Evolutionary conservation across 129 eudicot species (phyloP).

Genomic region (Apium graveolens): DNA sequence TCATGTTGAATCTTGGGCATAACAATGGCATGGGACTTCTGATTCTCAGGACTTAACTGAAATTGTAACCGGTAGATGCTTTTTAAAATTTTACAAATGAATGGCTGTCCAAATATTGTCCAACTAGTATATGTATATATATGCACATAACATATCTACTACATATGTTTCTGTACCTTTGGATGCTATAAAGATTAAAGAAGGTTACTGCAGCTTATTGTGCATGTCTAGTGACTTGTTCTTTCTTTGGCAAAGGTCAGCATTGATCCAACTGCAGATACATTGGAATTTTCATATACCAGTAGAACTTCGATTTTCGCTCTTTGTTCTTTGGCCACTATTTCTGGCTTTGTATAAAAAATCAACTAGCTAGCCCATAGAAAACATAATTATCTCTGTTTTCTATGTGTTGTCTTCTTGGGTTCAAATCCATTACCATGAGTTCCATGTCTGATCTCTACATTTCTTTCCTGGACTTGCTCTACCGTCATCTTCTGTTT

Average conservation of each 20-base stretch:
- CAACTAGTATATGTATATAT: neutral
- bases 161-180: neutral
- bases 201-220: neutral
- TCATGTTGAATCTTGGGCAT: no score
- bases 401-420: neutral
- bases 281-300: neutral
- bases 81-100: neutral
- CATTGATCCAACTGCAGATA: neutral
- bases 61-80: no score
- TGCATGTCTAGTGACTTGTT: neutral
- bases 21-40: no score
- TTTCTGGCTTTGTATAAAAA: neutral
- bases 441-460: slow-evolving; percentile 2
- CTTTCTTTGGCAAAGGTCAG: neutral
- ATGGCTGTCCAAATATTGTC: neutral
- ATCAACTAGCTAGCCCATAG: neutral
- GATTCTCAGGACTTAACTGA: no score
- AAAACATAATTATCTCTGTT: neutral
- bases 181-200: neutral
- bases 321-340: neutral
- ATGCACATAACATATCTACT: neutral
- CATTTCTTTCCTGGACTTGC: neutral
- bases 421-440: neutral
- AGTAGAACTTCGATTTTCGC: neutral
- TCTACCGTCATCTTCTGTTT: neutral